Evolutionary conservation across 169 alveolate species (phyloP), one percentile per base, ranked within the genome.

Genomic region (Hepatocystis sp.): DNA sequence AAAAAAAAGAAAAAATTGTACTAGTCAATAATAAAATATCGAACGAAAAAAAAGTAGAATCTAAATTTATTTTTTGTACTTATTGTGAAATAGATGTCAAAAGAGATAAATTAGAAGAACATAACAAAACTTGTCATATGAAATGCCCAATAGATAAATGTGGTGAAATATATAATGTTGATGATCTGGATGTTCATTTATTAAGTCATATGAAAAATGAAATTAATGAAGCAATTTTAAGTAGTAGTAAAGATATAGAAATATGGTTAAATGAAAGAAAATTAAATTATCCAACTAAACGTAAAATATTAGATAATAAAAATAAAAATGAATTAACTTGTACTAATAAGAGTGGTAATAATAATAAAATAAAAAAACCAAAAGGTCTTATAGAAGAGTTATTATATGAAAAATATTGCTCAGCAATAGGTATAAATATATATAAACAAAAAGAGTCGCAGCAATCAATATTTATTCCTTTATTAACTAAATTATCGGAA

Each of bases 141-240:
- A 67, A 66, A 25, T 66, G 85, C 23, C 88, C 84, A 13, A 58
- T 68, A 51, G 86, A 84, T 64, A 66, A 64, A 10, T 71, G 86
- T 44, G 49, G 36, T 17, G 40, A 81, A 7, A 44, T 81, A 34
- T 81, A 81, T 47, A 81, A 49, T 40, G 42, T 81, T 0, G 67
- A 81, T 8, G 42, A 23, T 61, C 25, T 61, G 11, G 89, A 81
- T 4, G n/a, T 49, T 53, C 89, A 81, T 49, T 53, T 81, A 42
- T 53, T 81, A 81, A 81, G 49, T 27, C 89, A 81, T 61, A 52
- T 61, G 46, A 81, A 81, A 53, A 81, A 81, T 61, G 89, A 63
- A 11, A 81, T 51, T 2, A 52, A 81, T 60, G 67, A 81, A 63
- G 53, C 8, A 23, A 81, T 81, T 52, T 55, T 81, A 32, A 52